Conservation (phyloP, 2,329 filamentous ascomycete species). For the Coniochaeta pulveracea region DNA sequence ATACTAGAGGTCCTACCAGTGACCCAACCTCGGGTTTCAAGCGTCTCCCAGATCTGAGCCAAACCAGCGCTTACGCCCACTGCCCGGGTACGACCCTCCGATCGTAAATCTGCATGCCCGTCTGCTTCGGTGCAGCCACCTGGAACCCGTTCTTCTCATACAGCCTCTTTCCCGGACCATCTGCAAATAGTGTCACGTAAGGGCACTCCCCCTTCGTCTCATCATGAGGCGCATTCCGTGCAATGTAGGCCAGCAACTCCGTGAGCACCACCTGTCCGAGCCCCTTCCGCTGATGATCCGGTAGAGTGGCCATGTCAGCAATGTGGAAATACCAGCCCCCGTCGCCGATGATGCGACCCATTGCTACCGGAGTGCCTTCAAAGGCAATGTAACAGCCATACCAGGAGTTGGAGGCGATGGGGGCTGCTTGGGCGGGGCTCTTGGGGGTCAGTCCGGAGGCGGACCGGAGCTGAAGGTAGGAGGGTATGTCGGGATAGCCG, state of each 20-base stretch:
- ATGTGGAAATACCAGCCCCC: slow-evolving; percentile 39
- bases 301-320: slow-evolving; percentile 37
- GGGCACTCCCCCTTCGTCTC: slow-evolving; percentile 14
- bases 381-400: slow-evolving; percentile 27
- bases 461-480: slow-evolving; percentile 25
- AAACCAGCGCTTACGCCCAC: too few relatives aligned
- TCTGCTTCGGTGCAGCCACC: slow-evolving; percentile 21
- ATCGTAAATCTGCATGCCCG: slow-evolving; percentile 27
- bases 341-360: slow-evolving; percentile 39
- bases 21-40: too few relatives aligned
- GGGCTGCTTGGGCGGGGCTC: slow-evolving; percentile 22
- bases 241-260: slow-evolving; percentile 26
- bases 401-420: slow-evolving; percentile 25
- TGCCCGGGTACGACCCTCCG: too few relatives aligned
- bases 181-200: slow-evolving; percentile 33
- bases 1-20: too few relatives aligned
- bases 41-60: too few relatives aligned
- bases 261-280: slow-evolving; percentile 32
- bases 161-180: slow-evolving; percentile 28
- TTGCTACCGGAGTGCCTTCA: slow-evolving; percentile 22
- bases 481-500: slow-evolving; percentile 21
- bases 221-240: slow-evolving; percentile 25
- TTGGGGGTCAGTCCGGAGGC: slow-evolving; percentile 23
- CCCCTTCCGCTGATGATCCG: slow-evolving; percentile 33
- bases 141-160: slow-evolving; percentile 34